Base-by-base conservation (phyloP, 2,329 filamentous ascomycete genomes). In the Diplodia seriata region DNA sequence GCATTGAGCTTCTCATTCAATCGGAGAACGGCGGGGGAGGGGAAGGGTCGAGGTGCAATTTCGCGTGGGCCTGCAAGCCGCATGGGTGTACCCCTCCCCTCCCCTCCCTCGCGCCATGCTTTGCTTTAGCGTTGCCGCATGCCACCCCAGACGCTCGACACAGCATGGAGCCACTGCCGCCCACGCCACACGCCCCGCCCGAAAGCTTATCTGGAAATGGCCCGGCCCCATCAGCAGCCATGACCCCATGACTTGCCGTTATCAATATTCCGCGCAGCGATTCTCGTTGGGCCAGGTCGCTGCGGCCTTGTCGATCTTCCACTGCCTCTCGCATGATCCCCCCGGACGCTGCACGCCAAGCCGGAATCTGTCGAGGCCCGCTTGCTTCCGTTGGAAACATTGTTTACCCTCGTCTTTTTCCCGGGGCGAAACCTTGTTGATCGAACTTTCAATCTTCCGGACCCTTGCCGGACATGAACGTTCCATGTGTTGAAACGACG, bases 91-190 rank as follows among this genome's bases (percentile, higher is more conserved):
- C 43, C 43, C 43, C 43, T 47, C 43, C n/a, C 36, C 31, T 31
- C 31, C 31, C 31, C 5, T 9, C 31, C 31, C 31, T 33, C 26
- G 26, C 26, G 14, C 36, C 36, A 11, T 11, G 26, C 26, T 4
- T 36, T 38, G 36, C 36, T 38, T 12, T 47, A 47, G 43, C 43
- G 43, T 47, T 47, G 43, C 43, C 43, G 43, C 43, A 47, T 47
- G 43, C 43, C 43, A 47, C 43, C 43, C 43, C 43, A 20, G 43
- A 47, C 43, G 43, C 43, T 20, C 9, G 43, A 47, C 43, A 47
- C 43, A 7, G 43, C 43, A 47, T 47, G 43, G 43, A 47, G 43
- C 43, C 43, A 47, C 43, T 47, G 43, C 43, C n/a, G 43, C 43
- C 43, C 43, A 20, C 43, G 43, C 43, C 43, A 20, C 43, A 47